phyloP scores from a whole-genome alignment of 106 monocot species.

The Dendrobium nobile region DNA sequence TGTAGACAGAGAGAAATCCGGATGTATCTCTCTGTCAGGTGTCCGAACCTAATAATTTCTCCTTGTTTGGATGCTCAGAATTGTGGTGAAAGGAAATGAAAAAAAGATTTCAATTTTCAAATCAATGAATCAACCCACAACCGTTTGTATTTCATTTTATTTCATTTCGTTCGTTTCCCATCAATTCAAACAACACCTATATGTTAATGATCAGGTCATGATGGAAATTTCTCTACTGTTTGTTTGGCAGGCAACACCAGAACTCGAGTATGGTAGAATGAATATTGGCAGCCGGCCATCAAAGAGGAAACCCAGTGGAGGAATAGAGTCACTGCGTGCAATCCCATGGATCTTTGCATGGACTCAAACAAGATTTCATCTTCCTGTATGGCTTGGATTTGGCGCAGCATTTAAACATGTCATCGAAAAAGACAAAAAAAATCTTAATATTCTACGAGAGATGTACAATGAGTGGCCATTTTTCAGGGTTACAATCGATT shows the following conservation, averaged over 20 bases:
- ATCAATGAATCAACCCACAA: neutral
- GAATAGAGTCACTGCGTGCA: slow-evolving; percentile 92
- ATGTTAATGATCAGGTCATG: neutral
- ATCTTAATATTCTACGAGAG: slow-evolving; percentile 52
- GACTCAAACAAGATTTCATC: slow-evolving; percentile 98
- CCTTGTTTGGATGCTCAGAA: neutral
- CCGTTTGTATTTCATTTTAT: neutral
- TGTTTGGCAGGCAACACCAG: slow-evolving; percentile 75
- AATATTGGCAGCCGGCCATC: slow-evolving; percentile 95
- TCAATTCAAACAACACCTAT: neutral
- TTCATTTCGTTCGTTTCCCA: neutral
- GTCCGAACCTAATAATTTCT: too few relatives aligned
- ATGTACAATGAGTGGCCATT: slow-evolving; percentile 99
- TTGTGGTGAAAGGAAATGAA: neutral
- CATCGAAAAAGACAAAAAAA: slow-evolving; percentile 61
- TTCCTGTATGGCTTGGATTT: slow-evolving; percentile 98
- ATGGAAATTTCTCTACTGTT: neutral
- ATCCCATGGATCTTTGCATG: slow-evolving; percentile 99
- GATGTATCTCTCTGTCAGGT: too few relatives aligned
- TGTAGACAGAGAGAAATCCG: too few relatives aligned
- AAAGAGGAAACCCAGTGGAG: slow-evolving; percentile 91
- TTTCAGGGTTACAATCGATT: slow-evolving; percentile 91
- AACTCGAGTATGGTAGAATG: slow-evolving; percentile 95
- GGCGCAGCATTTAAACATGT: slow-evolving; percentile 83
- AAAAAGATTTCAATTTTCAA: neutral